These are phyloP conservation scores for Myriosclerotinia duriaeana DNA, from an alignment of 2,329 filamentous ascomycete species.

Conservation along the genomic window DNA sequence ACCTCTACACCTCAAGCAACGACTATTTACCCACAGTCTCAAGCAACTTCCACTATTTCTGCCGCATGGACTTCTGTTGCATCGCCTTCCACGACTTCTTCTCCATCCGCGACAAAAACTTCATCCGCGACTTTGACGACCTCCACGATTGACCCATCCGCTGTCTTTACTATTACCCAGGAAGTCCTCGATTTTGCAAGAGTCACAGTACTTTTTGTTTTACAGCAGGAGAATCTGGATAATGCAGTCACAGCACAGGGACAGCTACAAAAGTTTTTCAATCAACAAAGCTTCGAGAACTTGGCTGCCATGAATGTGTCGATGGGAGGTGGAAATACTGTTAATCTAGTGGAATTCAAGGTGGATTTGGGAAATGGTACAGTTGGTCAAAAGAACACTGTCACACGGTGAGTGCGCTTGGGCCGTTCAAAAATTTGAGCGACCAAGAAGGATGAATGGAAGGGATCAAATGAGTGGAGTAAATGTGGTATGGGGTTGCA, in stretches of 20 bases:
- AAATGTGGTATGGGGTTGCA: neutral
- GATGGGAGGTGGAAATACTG: slow-evolving; percentile 33
- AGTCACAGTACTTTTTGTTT: slow-evolving; percentile 59
- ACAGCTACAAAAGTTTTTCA: slow-evolving; percentile 56
- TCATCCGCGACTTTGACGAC: slow-evolving; percentile 25
- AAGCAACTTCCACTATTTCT: neutral
- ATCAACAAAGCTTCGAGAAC: slow-evolving; percentile 25
- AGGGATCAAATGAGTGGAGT: neutral
- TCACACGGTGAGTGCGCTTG: neutral
- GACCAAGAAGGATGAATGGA: neutral
- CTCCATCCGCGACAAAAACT: slow-evolving; percentile 24
- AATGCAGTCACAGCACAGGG: slow-evolving; percentile 56
- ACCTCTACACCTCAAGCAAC: neutral
- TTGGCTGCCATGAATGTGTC: slow-evolving; percentile 35
- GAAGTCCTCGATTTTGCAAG: slow-evolving; percentile 63
- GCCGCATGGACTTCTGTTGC: slow-evolving; percentile 15
- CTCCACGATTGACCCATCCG: slow-evolving; percentile 26
- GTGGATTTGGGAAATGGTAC: slow-evolving; percentile 18
- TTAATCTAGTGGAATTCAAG: slow-evolving; percentile 31
- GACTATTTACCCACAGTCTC: slow-evolving; percentile 4
- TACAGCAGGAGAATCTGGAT: slow-evolving; percentile 54
- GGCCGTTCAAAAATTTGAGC: neutral
- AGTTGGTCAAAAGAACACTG: neutral
- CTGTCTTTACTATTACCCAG: slow-evolving; percentile 52
- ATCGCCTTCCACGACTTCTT: slow-evolving; percentile 23